Evolutionary conservation across 169 alveolate genomes (phyloP).

Genomic region (Babesia bovis): DNA sequence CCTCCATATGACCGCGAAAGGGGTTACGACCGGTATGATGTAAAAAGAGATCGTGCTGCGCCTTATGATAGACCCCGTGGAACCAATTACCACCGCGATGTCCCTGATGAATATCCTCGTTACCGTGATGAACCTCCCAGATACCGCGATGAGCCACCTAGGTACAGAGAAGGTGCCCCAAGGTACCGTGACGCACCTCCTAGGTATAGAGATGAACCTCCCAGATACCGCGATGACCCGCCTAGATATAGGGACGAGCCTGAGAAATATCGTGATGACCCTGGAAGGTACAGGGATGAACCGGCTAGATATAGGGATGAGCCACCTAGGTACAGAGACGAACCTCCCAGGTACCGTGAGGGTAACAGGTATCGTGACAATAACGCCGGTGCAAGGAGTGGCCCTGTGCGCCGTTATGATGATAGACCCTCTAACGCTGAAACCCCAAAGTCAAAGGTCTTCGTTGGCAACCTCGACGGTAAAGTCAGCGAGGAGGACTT

Average conservation of each 20-base stretch:
- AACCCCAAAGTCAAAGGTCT: conserved; percentile 72
- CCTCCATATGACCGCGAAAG: conserved; percentile 43
- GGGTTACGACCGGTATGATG: conserved; percentile 26
- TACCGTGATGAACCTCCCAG: conserved; percentile 31
- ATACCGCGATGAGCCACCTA: conserved; percentile 13
- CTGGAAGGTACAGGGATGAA: conserved; percentile 27
- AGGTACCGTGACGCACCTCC: conserved; percentile 25
- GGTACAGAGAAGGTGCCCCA: conserved; percentile 28
- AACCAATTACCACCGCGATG: conserved; percentile 13
- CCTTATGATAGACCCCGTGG: conserved; percentile 52
- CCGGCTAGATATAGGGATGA: conserved; percentile 36
- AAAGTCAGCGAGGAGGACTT: conserved; percentile 82
- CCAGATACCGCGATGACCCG: conserved; percentile 27
- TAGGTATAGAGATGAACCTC: conserved; percentile 27
- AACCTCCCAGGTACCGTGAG: conserved; percentile 13
- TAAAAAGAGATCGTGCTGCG: conserved; percentile 37
- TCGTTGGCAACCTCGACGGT: conserved; percentile 81
- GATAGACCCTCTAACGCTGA: conserved; percentile 8
- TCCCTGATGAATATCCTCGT: conserved; percentile 25
- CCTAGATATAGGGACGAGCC: conserved; percentile 18
- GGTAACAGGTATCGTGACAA: conserved; percentile 16
- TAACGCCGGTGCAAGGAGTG: conserved; percentile 1
- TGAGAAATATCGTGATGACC: conserved; percentile 16
- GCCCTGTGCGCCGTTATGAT: conserved; percentile 13
- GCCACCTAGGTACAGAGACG: conserved; percentile 30